Evolutionary conservation across 1,284 basidiomycete species (phyloP).

Genomic region (Phellopilus nigrolimitatus): DNA sequence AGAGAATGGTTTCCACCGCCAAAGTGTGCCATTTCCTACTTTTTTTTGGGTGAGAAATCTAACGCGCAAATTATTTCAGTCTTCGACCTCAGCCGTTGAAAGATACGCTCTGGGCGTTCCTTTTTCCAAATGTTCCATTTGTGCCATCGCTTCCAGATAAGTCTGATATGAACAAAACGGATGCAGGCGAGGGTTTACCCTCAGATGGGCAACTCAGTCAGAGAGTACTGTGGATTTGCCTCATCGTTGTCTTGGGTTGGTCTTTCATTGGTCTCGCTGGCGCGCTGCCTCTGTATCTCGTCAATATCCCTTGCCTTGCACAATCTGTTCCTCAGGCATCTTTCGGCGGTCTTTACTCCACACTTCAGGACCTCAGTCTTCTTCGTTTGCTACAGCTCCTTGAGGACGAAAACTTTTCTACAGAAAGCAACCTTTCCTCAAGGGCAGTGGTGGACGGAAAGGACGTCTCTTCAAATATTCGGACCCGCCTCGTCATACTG

Average conservation of each 20-base stretch:
- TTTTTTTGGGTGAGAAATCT: background rate
- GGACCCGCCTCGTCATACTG: constrained; percentile 60
- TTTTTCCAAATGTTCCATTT: constrained; percentile 64
- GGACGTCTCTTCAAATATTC: constrained; percentile 43
- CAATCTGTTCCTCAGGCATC: constrained; percentile 40
- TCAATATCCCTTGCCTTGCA: constrained; percentile 62
- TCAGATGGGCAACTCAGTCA: constrained; percentile 71
- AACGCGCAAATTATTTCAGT: constrained; percentile 32
- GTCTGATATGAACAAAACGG: constrained; percentile 48
- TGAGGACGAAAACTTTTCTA: constrained; percentile 42
- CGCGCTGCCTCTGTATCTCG: constrained; percentile 66
- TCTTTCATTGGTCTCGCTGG: constrained; percentile 60
- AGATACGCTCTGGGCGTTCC: constrained; percentile 56
- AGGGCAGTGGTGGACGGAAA: constrained; percentile 34
- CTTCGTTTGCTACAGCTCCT: constrained; percentile 63
- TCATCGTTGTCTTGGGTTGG: constrained; percentile 61
- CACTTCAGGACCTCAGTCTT: constrained; percentile 69
- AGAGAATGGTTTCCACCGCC: constrained; percentile 71
- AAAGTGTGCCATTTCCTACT: constrained; percentile 43
- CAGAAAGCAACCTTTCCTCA: constrained; percentile 28
- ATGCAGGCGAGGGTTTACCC: constrained; percentile 41
- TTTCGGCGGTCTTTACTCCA: constrained; percentile 59
- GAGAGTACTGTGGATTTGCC: constrained; percentile 57
- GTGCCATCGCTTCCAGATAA: constrained; percentile 56
- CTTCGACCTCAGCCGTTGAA: constrained; percentile 59